Base-by-base conservation (phyloP, 768 basidiomycete genomes). In the Leccinum pellstonianum region DNA sequence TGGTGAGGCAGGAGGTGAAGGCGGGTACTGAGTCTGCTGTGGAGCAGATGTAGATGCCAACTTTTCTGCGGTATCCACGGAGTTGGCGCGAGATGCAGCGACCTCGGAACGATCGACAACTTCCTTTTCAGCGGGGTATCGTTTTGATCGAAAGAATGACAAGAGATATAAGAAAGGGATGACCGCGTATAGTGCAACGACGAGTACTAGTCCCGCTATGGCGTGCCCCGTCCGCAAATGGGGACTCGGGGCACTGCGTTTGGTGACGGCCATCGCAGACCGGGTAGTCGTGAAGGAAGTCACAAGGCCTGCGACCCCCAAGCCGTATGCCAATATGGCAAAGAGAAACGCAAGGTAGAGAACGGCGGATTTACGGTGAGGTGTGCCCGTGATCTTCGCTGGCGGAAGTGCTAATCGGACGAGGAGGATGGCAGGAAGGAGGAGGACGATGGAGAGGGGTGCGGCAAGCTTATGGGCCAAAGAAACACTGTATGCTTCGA, bases 301-400 rank as follows among this genome's bases (percentile, higher is more conserved):
- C 17, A 77, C 81, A 50, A 91, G 70, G 10, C 88, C 88, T 27
- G 76, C 84, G 19, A 91, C 64, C 29, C 91, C 91, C 25, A 84
- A 65, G 14, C 77, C 84, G 66, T 85, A 90, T 15, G 82, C 80
- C 15, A 68, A 74, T 37, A 86, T 54, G 14, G 77, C 76, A 53
- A 83, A 62, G 19, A 80, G 59, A 14, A 69, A 71, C 27, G 78
- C 76, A 3, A 76, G 50, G 60, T 76, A 80, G 57, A 79, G 52
- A 54, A 79, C 64, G 3, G 55, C 61, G 12, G 70, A 33, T 35
- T 68, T 69, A 31, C 58, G 64, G 54, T 75, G 63, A 17, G 71
- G 49, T 27, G 54, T 52, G 38, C 38, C 66, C 14, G 64, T 48
- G 17, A 69, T 55, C 27, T 68, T 67, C 17, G 72, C 69, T 37